phyloP scores from a whole-genome alignment of 2,329 filamentous ascomycete species.

The Lecanicillium sp. region DNA sequence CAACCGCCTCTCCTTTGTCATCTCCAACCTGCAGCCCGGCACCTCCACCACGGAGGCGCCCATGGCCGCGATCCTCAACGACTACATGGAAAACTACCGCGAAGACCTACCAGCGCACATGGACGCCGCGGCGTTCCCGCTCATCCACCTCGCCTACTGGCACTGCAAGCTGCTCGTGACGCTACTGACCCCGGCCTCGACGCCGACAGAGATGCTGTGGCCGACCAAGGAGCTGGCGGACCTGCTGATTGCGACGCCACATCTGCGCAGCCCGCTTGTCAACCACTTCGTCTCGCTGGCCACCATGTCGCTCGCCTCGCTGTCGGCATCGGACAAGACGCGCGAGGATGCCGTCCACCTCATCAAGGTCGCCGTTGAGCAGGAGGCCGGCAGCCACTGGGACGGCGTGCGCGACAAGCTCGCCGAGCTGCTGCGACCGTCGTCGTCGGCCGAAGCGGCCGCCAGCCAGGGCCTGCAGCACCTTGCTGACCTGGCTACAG shows the following conservation, averaged over 20 bases:
- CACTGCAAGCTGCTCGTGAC: slow-evolving; percentile 59
- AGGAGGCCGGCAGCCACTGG: slow-evolving; percentile 43
- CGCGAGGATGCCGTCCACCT: slow-evolving; percentile 49
- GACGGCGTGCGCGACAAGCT: slow-evolving; percentile 45
- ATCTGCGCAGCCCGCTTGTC: slow-evolving; percentile 54
- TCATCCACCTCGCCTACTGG: slow-evolving; percentile 63
- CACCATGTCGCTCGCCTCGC: slow-evolving; percentile 52
- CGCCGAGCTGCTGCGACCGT: slow-evolving; percentile 24
- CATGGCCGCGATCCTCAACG: slow-evolving; percentile 25
- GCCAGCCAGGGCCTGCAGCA: slow-evolving; percentile 51
- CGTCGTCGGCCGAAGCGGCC: slow-evolving; percentile 28
- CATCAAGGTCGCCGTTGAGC: slow-evolving; percentile 49
- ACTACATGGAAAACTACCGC: slow-evolving; percentile 52
- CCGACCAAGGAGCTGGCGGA: slow-evolving; percentile 50
- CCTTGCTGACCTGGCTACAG: slow-evolving; percentile 49
- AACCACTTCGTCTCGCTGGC: slow-evolving; percentile 59
- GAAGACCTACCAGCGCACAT: slow-evolving; percentile 54
- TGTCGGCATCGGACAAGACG: slow-evolving; percentile 46
- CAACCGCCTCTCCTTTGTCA: slow-evolving; percentile 28
- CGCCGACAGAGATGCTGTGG: slow-evolving; percentile 50
- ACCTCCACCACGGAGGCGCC: slow-evolving; percentile 24
- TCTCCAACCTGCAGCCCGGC: slow-evolving; percentile 27
- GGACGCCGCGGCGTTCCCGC: slow-evolving; percentile 41
- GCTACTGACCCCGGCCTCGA: slow-evolving; percentile 48
- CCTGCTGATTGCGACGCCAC: slow-evolving; percentile 48